Evolutionary conservation across 768 basidiomycete genomes (phyloP).

Genomic region (Lactarius akahatsu): DNA sequence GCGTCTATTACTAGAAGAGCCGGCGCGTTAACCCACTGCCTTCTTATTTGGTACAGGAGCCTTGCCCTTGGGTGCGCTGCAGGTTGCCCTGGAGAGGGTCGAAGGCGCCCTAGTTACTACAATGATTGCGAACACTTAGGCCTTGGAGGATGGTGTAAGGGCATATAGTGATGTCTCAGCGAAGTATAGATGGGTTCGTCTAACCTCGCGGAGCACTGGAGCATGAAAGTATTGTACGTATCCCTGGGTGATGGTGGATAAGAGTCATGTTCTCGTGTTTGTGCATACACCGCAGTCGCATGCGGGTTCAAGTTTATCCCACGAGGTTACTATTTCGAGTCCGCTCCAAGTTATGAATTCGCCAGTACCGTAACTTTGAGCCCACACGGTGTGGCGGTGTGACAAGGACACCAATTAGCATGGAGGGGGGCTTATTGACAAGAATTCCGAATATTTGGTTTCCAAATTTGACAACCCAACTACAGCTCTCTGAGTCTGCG

Average conservation of each 20-base stretch:
- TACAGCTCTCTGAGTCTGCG: background rate
- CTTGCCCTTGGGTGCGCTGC: slow-evolving; percentile 25
- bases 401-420: slow-evolving; percentile 11
- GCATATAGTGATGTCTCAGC: too few species aligned
- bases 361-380: background rate
- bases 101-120: slow-evolving; percentile 23
- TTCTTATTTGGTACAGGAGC: slow-evolving; percentile 29
- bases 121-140: background rate
- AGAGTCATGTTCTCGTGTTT: background rate
- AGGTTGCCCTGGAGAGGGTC: slow-evolving; percentile 29
- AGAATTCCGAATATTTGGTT: background rate
- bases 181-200: background rate
- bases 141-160: background rate
- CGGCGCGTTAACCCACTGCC: background rate
- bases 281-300: background rate
- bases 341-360: background rate
- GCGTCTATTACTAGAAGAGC: slow-evolving; percentile 13
- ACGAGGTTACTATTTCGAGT: background rate
- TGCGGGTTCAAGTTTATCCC: background rate
- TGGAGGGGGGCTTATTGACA: background rate
- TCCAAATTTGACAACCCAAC: slow-evolving; percentile 4
- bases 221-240: background rate
- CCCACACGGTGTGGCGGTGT: background rate
- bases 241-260: background rate
- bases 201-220: background rate